Percentiles rank a stretch among this genome's conserved stretches.
Conservation (phyloP, 345 rosid species). For the Rubroshorea leprosula region DNA sequence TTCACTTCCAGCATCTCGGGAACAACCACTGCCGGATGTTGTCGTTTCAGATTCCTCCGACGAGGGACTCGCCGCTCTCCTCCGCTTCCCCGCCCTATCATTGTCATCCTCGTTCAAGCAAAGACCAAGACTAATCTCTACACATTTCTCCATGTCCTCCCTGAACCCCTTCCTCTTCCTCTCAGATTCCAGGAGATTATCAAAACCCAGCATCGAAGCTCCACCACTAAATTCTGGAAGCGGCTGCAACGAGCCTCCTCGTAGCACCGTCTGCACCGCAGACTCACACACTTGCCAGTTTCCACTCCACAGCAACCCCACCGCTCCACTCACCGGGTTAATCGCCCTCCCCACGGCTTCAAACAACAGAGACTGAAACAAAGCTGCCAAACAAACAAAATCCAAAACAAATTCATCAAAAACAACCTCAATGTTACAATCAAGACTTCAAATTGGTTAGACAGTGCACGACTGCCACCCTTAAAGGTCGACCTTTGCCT, state of each 20-base stretch:
- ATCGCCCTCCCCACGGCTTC: constrained; percentile 68
- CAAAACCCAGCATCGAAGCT: constrained; percentile 8
- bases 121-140: constrained; percentile 17
- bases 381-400: constrained; percentile 29
- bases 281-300: constrained; percentile 60
- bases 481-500: too few relatives aligned
- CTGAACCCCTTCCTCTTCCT: constrained; percentile 18
- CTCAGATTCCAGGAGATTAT: constrained; percentile 17
- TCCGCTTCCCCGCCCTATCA: constrained; percentile 22
- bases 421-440: neutral
- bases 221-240: constrained; percentile 26
- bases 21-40: constrained; percentile 18
- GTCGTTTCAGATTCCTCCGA: constrained; percentile 52
- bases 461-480: too few relatives aligned
- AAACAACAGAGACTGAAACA: constrained; percentile 58
- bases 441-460: too few relatives aligned
- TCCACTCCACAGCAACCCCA: constrained; percentile 64
- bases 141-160: neutral
- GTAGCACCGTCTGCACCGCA: constrained; percentile 57
- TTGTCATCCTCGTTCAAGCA: constrained; percentile 20
- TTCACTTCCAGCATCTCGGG: constrained; percentile 12
- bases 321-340: constrained; percentile 68
- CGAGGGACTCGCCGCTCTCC: constrained; percentile 30
- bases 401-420: neutral
- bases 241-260: constrained; percentile 46